These are phyloP conservation scores for Pichia sp. DNA, from an alignment of 1,139 yeast species.

Conservation along the genomic window DNA sequence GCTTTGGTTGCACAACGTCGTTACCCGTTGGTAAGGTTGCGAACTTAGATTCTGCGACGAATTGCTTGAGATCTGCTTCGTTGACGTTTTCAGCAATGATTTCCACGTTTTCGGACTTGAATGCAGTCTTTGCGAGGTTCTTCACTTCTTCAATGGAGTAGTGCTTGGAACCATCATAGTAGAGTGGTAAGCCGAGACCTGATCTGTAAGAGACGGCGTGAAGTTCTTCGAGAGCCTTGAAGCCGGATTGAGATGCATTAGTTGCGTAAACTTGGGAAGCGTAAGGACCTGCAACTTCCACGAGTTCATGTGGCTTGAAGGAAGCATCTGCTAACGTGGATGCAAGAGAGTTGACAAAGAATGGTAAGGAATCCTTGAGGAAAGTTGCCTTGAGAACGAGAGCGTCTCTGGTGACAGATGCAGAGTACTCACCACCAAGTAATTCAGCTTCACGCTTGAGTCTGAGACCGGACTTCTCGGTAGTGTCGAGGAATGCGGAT, in stretches of 20 bases:
- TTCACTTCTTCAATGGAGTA: constrained; percentile 59
- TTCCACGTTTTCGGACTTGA: constrained; percentile 64
- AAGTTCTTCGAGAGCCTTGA: constrained; percentile 68
- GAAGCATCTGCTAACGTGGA: constrained; percentile 67
- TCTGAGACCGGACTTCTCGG: constrained; percentile 81
- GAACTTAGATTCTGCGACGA: constrained; percentile 63
- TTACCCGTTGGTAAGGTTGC: constrained; percentile 57
- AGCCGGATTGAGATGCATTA: constrained; percentile 46
- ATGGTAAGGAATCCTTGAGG: constrained; percentile 84
- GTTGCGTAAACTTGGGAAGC: constrained; percentile 51
- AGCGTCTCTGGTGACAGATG: constrained; percentile 76
- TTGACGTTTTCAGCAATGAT: constrained; percentile 71
- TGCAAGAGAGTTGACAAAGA: constrained; percentile 81
- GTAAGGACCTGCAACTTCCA: constrained; percentile 76
- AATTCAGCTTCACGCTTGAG: constrained; percentile 92
- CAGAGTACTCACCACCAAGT: constrained; percentile 73
- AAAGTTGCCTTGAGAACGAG: constrained; percentile 74
- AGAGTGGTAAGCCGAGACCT: constrained; percentile 83
- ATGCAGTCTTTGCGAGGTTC: constrained; percentile 60
- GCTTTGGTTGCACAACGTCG: constrained; percentile 31
- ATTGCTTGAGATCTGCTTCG: constrained; percentile 60
- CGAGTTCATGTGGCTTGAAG: constrained; percentile 75
- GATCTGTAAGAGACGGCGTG: constrained; percentile 79
- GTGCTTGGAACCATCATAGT: constrained; percentile 50
- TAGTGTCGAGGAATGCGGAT: constrained; percentile 80